Evolutionary conservation across 1,284 basidiomycete genomes (phyloP), one percentile per base, ranked within the genome.

Genomic region (Porogramme epimiltina): DNA sequence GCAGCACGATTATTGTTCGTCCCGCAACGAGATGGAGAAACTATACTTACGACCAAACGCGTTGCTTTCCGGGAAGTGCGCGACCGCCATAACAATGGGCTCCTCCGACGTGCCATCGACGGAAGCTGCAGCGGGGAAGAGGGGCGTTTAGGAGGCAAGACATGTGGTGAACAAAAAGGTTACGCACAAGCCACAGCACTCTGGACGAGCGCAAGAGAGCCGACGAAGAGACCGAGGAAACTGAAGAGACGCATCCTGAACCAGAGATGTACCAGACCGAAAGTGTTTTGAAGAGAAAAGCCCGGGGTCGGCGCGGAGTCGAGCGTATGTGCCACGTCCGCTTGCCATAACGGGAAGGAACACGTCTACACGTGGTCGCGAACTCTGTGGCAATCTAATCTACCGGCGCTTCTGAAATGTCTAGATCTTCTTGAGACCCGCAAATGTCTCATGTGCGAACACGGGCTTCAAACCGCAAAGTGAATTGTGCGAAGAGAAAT

Each of bases 41-140:
- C 8, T 31, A 31, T 31, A 84, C 91, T 66, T 69, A 94, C 92
- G 87, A 61, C 87, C 89, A 63, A 93, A 93, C 1, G 84, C 80
- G 70, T 94, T 94, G 55, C 76, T 75, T 57, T 91, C 86, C 22
- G 85, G 82, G 70, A 93, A 95, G 16, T 79, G 71, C 50, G 87
- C 86, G 55, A 79, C 73, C 26, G 85, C 82, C 49, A 79, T 58
- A 48, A 95, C 70, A 60, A 82, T 80, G 55, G 78, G 79, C 49
- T 78, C 76, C 26, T 42, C 54, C 44, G 56, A 45, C 36, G 43
- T 57, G 38, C 49, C 49, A 31, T 55, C 60, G 25, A 58, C 57
- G 45, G 61, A 57, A 51, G 63, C 65, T 66, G 33, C 9, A 37
- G 34, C n/a, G 36, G 10, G 24, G 33, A 34, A 10, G 23, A 22